A percentile compares a stretch with the other conserved stretches of the same genome.
Evolutionary conservation across 768 basidiomycete species (phyloP).

Genomic region (Trichaptum fuscoviolaceum): DNA sequence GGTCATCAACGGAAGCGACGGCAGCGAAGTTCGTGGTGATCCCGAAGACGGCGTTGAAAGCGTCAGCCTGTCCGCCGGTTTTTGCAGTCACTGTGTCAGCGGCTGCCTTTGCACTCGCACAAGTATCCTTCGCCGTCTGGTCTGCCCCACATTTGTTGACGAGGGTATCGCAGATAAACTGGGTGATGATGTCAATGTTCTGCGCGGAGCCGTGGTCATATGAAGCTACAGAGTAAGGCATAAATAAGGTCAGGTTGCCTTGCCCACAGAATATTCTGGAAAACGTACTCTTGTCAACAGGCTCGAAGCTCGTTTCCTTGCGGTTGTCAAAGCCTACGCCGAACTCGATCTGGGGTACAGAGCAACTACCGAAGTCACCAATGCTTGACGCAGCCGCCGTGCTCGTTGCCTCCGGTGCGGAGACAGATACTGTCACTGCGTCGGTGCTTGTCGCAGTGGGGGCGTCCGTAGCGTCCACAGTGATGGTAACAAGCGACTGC

Average conservation of each 20-base stretch:
- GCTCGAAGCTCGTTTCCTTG: constrained; percentile 15
- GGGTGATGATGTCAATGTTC: constrained; percentile 53
- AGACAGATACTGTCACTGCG: constrained; percentile 11
- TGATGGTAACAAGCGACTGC: constrained; percentile 14
- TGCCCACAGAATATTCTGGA: neutral
- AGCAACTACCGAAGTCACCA: constrained; percentile 15
- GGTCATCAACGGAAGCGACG: constrained; percentile 33
- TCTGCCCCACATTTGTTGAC: constrained; percentile 51
- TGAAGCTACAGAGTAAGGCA: constrained; percentile 25
- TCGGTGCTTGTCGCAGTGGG: constrained; percentile 12
- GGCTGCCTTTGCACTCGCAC: constrained; percentile 34
- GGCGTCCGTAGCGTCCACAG: constrained; percentile 13
- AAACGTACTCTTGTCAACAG: constrained; percentile 7
- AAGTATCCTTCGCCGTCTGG: constrained; percentile 45
- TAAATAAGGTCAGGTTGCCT: neutral
- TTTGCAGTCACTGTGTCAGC: constrained; percentile 36
- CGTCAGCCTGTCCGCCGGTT: constrained; percentile 54
- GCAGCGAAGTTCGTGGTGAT: constrained; percentile 29
- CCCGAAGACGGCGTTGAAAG: constrained; percentile 42
- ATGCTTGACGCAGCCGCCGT: constrained; percentile 15
- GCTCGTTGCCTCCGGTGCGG: constrained; percentile 13
- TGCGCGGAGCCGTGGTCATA: constrained; percentile 57
- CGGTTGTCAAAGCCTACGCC: constrained; percentile 16
- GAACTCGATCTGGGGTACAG: constrained; percentile 14
- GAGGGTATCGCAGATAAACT: constrained; percentile 52